Evolutionary conservation across 176 grass and related monocot genomes (phyloP), one percentile per base, ranked within the genome.

Genomic region (Urochloa ruziziensis): DNA sequence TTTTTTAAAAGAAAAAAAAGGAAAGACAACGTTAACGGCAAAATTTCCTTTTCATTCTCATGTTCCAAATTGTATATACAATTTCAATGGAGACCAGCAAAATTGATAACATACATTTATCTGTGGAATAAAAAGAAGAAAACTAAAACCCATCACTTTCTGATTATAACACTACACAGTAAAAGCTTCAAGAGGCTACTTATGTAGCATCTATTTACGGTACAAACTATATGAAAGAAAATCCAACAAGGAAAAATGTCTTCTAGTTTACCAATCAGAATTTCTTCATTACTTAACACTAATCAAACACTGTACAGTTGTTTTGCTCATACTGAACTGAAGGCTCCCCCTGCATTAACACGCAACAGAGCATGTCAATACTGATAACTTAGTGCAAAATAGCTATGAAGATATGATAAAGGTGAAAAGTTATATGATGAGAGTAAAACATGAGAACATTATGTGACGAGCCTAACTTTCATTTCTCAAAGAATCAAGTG

Each of bases 251-350:
- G 60, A 77, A 85, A 80, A 63, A 25, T 43, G 78, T 53, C 57
- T 58, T 82, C 80, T 36, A 67, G 43, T 82, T 82, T 66, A 76
- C 33, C 47, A 67, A 62, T 82, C 65, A 84, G 78, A 53, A 75
- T 81, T 80, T 34, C 39, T 69, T 75, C 60, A 80, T n/a, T n/a
- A n/a, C n/a, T n/a, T n/a, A 78, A 49, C 57, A 79, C 49, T 44
- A 49, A 85, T 75, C 33, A 80, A 80, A 80, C 18, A 72, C 83
- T 93, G 81, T 93, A 96, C 91, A 96, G 7, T 89, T 96, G 49
- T 58, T 57, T 84, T 46, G 75, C 83, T 63, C 85, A 78, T 46
- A 91, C 62, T 30, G 66, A 35, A 91, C 61, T 42, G 48, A 80
- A 35, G 58, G 76, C 58, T 83, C 81, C 48, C 53, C 67, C 80